phyloP scores from a whole-genome alignment of 2,329 filamentous ascomycete species.

The Xylariaceae sp. region DNA sequence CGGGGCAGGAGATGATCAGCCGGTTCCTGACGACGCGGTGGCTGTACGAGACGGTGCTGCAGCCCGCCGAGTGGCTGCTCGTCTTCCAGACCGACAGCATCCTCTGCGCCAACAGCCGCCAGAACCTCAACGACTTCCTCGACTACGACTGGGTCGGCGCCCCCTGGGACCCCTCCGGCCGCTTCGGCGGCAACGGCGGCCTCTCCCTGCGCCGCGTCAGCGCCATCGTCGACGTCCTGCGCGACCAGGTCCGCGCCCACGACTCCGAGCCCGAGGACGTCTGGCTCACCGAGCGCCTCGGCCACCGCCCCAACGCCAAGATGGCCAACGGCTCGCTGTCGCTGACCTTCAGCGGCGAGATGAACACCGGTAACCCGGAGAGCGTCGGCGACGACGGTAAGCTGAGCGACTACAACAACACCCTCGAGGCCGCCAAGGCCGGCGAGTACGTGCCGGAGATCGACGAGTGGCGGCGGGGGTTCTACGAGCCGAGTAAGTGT shows the following conservation, averaged over 20 bases:
- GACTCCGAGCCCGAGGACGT: conserved; percentile 57
- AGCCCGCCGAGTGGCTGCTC: conserved; percentile 56
- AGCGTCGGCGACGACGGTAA: conserved; percentile 26
- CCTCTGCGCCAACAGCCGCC: conserved; percentile 55
- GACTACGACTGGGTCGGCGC: conserved; percentile 58
- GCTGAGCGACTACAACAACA: neutral
- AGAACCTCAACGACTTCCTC: conserved; percentile 52
- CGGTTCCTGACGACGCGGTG: conserved; percentile 55
- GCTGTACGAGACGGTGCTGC: conserved; percentile 53
- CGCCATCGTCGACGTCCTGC: conserved; percentile 55
- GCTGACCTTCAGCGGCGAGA: conserved; percentile 55
- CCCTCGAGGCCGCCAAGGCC: conserved; percentile 31
- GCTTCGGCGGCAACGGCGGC: conserved; percentile 55
- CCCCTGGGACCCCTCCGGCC: conserved; percentile 47
- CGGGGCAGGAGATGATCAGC: conserved; percentile 54
- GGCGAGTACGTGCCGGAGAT: conserved; percentile 45
- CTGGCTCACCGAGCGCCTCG: conserved; percentile 57
- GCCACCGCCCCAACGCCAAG: conserved; percentile 49
- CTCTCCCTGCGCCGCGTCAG: conserved; percentile 56
- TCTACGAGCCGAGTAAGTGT: conserved; percentile 51
- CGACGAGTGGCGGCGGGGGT: conserved; percentile 55
- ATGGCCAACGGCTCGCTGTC: conserved; percentile 56
- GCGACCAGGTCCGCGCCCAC: conserved; percentile 48
- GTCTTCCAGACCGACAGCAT: conserved; percentile 60
- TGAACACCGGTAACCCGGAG: conserved; percentile 42